Evolutionary conservation across 179 eudicot species (phyloP), one percentile per base, ranked within the genome.

Genomic region (Silene vulgaris): DNA sequence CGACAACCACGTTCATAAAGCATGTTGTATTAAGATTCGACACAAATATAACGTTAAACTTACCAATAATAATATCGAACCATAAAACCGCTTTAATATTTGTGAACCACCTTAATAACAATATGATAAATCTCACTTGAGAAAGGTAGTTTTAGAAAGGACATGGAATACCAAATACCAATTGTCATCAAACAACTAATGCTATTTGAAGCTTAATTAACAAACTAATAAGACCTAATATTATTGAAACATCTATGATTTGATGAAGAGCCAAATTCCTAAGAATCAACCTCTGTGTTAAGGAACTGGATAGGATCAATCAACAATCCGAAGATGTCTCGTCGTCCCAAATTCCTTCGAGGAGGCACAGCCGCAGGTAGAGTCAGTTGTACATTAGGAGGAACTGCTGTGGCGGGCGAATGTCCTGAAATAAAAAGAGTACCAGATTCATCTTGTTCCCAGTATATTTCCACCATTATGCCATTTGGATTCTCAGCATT

Each of bases 401-500:
- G 98, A 65, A 90, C 69, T 7, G 90, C 89, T 57, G 80, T 85
- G 83, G 88, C 89, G 3, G 68, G 76, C 0, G 96, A 88, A 79
- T 87, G 82, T 23, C 97, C 91, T 1, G 96, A 86, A 69, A 94
- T 85, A 81, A 93, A 87, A 65, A 94, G 89, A 17, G 88, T 35
- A 60, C 96, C 93, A 12, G 91, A 76, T 78, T 93, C 98, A 85
- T 93, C 97, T 79, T 90, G 97, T 68, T 87, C 87, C 98, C 98
- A 93, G 67, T 78, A 82, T 8, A 93, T 95, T 81, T 91, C 90
- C 21, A 89, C 98, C 98, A 93, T 91, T 14, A 79, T 1, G 5
- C 97, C 95, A 67, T 81, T 78, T 4, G 89, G 88, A 77, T 86
- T 83, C 73, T 86, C 91, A 56, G 85, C 80, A 20, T 90, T 73